Evolutionary conservation across 495 filamentous ascomycete genomes (phyloP).

Genomic region (Hypoxylon crocopeplum): DNA sequence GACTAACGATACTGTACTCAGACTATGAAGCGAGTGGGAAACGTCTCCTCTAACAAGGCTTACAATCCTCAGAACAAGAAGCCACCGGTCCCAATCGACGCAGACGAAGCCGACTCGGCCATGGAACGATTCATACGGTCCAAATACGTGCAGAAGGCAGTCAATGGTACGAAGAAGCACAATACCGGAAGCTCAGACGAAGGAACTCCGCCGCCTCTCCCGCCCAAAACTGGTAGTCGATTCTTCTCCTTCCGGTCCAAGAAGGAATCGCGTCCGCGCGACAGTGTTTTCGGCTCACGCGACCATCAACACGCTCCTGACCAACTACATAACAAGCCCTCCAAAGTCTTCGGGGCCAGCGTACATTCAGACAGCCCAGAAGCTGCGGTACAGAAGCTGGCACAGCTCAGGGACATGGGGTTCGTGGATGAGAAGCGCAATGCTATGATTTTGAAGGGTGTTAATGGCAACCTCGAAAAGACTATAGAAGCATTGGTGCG

Average conservation of each 20-base stretch:
- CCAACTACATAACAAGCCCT: slow-evolving; percentile 61
- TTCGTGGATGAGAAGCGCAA: slow-evolving; percentile 87
- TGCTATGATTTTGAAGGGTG: slow-evolving; percentile 74
- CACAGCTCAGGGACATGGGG: slow-evolving; percentile 86
- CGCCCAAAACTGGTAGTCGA: slow-evolving; percentile 79
- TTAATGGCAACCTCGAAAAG: slow-evolving; percentile 83
- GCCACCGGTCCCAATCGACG: slow-evolving; percentile 82
- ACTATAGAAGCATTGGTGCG: slow-evolving; percentile 82
- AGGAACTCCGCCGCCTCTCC: slow-evolving; percentile 75
- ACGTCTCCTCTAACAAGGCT: slow-evolving; percentile 79
- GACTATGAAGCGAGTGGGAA: slow-evolving; percentile 93
- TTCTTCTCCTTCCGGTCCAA: slow-evolving; percentile 71
- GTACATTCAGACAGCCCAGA: slow-evolving; percentile 51
- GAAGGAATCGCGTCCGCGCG: slow-evolving; percentile 48
- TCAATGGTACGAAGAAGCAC: slow-evolving; percentile 46
- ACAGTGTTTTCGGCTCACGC: slow-evolving; percentile 21
- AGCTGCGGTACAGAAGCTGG: slow-evolving; percentile 71
- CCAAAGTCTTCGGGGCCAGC: slow-evolving; percentile 71
- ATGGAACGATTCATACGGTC: slow-evolving; percentile 94
- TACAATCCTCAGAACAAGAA: slow-evolving; percentile 86
- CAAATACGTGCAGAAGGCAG: slow-evolving; percentile 77
- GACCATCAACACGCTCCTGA: slow-evolving; percentile 34
- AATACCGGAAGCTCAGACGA: slow-evolving; percentile 60
- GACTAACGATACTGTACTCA: slow-evolving; percentile 47
- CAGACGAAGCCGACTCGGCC: slow-evolving; percentile 87